phyloP scores from a whole-genome alignment of 352 stramenopile genomes.

The Pythium myriotylum region DNA sequence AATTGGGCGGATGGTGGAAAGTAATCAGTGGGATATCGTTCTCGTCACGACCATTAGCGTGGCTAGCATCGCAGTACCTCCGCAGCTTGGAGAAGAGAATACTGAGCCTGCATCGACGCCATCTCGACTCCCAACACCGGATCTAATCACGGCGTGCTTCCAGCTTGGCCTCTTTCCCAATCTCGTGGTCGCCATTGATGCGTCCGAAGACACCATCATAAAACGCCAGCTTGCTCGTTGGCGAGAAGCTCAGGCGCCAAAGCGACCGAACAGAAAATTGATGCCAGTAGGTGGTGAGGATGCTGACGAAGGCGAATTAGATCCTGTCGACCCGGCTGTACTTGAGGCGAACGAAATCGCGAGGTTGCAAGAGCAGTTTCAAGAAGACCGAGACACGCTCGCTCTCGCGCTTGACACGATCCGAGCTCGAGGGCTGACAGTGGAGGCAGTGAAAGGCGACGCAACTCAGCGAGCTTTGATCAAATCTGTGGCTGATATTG shows the following conservation, averaged over 20 bases:
- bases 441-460: constrained; percentile 31
- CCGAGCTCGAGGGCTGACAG: constrained; percentile 36
- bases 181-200: constrained; percentile 46
- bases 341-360: constrained; percentile 44
- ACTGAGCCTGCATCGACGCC: background rate
- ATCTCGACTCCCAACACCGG: constrained; percentile 33
- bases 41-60: constrained; percentile 22
- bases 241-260: constrained; percentile 26
- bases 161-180: constrained; percentile 48
- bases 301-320: constrained; percentile 22
- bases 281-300: constrained; percentile 3
- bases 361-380: constrained; percentile 48
- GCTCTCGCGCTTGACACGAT: constrained; percentile 38
- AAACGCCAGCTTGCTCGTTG: constrained; percentile 38
- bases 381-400: constrained; percentile 43
- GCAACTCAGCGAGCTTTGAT: constrained; percentile 38
- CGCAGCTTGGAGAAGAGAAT: constrained; percentile 15
- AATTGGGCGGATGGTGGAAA: constrained; percentile 13
- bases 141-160: constrained; percentile 48
- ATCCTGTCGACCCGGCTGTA: constrained; percentile 40
- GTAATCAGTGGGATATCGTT: constrained; percentile 5
- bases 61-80: background rate
- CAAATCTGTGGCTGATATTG: constrained; percentile 29
- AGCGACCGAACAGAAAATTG: constrained; percentile 26
- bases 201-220: constrained; percentile 35